Evolutionary conservation across 257 asterid species (phyloP).

Genomic region (Scutellaria minor): DNA sequence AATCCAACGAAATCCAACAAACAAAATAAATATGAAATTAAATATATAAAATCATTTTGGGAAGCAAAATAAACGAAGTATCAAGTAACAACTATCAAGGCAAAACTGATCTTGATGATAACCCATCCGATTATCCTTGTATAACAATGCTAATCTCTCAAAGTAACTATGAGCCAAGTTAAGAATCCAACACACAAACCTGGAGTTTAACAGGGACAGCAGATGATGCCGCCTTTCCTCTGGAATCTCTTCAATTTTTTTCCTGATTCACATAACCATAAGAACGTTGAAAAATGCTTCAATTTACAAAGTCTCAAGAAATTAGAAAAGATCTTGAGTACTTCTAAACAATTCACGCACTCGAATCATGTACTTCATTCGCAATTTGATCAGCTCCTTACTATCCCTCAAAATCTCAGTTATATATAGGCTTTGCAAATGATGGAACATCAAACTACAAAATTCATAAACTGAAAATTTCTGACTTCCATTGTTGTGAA

Average conservation of each 20-base stretch:
- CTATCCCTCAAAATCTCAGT: too few species aligned
- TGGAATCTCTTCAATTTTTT: constrained; percentile 84
- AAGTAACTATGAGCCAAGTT: constrained; percentile 1
- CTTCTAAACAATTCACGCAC: neutral
- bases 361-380: neutral
- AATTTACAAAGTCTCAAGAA: neutral
- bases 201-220: constrained; percentile 61
- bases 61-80: neutral
- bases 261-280: constrained; percentile 54
- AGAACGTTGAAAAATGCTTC: constrained; percentile 16
- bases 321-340: too few species aligned
- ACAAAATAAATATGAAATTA: neutral
- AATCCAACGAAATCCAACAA: neutral
- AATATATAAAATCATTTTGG: neutral
- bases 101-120: neutral
- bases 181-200: constrained; percentile 43
- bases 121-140: constrained; percentile 9
- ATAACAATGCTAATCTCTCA: constrained; percentile 2
- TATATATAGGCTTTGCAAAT: too few species aligned
- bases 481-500: too few species aligned
- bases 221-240: constrained; percentile 75
- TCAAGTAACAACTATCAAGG: neutral
- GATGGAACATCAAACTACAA: neutral
- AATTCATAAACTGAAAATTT: neutral
- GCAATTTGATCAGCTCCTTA: neutral